phyloP scores from a whole-genome alignment of 306 rosid species.

The cucumber (Cucumis sativus) region DNA sequence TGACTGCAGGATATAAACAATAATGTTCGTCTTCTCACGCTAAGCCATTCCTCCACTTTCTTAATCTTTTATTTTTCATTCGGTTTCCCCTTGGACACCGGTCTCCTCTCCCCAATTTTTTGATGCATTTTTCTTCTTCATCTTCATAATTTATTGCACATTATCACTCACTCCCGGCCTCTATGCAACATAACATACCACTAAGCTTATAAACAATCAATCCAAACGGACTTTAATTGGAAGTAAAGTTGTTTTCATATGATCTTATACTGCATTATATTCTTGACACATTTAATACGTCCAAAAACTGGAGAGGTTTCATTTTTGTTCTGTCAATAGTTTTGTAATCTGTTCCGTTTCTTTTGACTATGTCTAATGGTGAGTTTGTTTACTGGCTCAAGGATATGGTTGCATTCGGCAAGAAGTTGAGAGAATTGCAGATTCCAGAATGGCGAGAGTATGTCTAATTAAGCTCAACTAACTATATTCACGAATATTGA shows the following conservation, averaged over 20 bases:
- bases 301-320: not conserved
- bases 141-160: not conserved
- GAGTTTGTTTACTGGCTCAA: conserved; percentile 13
- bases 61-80: too few relatives aligned
- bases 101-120: too few relatives aligned
- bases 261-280: not conserved
- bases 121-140: too few relatives aligned
- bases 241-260: not conserved
- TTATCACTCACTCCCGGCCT: too few relatives aligned
- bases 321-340: not conserved
- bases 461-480: not conserved
- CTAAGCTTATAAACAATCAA: too few relatives aligned
- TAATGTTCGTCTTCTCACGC: too few relatives aligned
- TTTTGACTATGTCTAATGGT: not conserved
- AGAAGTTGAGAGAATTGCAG: conserved; percentile 74
- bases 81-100: too few relatives aligned
- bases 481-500: not conserved
- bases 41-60: too few relatives aligned
- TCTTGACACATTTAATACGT: not conserved
- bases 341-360: not conserved
- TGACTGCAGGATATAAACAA: too few relatives aligned
- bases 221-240: not conserved
- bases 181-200: too few relatives aligned
- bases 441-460: conserved; percentile 88
- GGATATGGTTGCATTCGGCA: conserved; percentile 73